Conservation (phyloP, 345 rosid genomes). For the Geranium rotundifolium region DNA sequence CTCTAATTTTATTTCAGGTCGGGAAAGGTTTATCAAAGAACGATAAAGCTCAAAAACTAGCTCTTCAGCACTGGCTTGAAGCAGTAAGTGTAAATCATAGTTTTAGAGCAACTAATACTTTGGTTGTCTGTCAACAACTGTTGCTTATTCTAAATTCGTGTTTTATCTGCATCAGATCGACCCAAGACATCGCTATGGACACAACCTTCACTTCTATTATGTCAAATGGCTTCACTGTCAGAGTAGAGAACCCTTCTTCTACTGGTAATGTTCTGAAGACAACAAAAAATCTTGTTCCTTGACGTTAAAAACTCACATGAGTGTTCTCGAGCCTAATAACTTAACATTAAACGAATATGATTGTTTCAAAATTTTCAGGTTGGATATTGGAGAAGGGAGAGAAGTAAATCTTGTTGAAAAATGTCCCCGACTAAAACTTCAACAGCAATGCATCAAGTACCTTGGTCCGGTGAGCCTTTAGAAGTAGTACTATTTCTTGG, state of each 20-base stretch:
- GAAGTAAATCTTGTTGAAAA: constrained; percentile 59
- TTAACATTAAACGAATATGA: too few relatives aligned
- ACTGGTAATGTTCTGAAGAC: constrained; percentile 44
- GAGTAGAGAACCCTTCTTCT: constrained; percentile 94
- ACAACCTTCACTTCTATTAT: constrained; percentile 77
- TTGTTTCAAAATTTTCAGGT: constrained; percentile 29
- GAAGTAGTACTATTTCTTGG: too few relatives aligned
- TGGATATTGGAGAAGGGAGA: constrained; percentile 92
- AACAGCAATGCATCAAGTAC: constrained; percentile 89
- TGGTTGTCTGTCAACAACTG: neutral
- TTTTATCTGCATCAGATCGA: constrained; percentile 48
- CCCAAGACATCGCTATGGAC: constrained; percentile 93
- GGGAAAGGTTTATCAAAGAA: constrained; percentile 94
- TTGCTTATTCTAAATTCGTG: constrained; percentile 10
- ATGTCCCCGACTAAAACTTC: constrained; percentile 69
- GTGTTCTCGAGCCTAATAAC: too few relatives aligned
- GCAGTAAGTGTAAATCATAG: constrained; percentile 48
- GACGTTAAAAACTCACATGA: too few relatives aligned
- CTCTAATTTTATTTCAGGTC: constrained; percentile 6
- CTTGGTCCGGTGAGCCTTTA: constrained; percentile 67
- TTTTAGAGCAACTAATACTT: neutral
- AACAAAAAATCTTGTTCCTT: too few relatives aligned
- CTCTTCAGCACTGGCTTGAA: constrained; percentile 93
- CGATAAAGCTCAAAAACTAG: constrained; percentile 70
- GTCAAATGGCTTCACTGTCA: constrained; percentile 66